Conservation (phyloP, 1,139 yeast species). For the Pichia sp. region DNA sequence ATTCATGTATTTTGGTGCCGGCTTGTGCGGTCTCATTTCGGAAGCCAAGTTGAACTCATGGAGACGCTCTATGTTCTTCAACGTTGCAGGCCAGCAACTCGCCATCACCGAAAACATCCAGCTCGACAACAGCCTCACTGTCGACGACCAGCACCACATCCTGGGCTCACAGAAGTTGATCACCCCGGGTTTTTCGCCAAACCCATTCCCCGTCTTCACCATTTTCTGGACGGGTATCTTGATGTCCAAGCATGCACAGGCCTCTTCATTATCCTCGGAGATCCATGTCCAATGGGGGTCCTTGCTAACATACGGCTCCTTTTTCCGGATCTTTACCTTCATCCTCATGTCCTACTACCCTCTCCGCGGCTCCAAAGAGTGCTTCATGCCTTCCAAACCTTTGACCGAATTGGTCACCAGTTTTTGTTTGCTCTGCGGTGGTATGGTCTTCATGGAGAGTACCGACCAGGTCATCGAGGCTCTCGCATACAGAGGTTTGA, state of each 20-base stretch:
- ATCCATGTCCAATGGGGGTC: slow-evolving; percentile 93
- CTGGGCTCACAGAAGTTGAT: slow-evolving; percentile 32
- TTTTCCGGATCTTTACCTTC: slow-evolving; percentile 70
- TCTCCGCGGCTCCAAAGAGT: slow-evolving; percentile 25
- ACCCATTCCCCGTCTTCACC: slow-evolving; percentile 90
- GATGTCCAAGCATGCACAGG: slow-evolving; percentile 93
- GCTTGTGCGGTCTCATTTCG: slow-evolving; percentile 80
- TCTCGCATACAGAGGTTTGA: slow-evolving; percentile 79
- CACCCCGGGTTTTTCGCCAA: slow-evolving; percentile 74
- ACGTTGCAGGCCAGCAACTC: slow-evolving; percentile 29
- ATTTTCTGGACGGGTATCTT: slow-evolving; percentile 96
- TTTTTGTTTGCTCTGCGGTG: slow-evolving; percentile 82
- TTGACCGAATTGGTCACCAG: slow-evolving; percentile 77
- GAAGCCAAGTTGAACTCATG: slow-evolving; percentile 55
- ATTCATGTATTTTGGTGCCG: slow-evolving; percentile 88
- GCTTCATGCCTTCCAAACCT: slow-evolving; percentile 57
- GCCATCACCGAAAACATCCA: slow-evolving; percentile 7
- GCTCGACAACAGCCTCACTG: slow-evolving; percentile 17
- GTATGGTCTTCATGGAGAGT: slow-evolving; percentile 86
- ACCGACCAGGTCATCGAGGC: slow-evolving; percentile 81
- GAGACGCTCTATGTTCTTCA: slow-evolving; percentile 41
- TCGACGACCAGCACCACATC: slow-evolving; percentile 12
- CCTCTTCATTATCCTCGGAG: slow-evolving; percentile 66
- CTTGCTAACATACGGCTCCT: slow-evolving; percentile 70
- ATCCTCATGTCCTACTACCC: slow-evolving; percentile 54